Evolutionary conservation across 2,329 filamentous ascomycete genomes (phyloP).

Genomic region (Colletotrichum magnum): DNA sequence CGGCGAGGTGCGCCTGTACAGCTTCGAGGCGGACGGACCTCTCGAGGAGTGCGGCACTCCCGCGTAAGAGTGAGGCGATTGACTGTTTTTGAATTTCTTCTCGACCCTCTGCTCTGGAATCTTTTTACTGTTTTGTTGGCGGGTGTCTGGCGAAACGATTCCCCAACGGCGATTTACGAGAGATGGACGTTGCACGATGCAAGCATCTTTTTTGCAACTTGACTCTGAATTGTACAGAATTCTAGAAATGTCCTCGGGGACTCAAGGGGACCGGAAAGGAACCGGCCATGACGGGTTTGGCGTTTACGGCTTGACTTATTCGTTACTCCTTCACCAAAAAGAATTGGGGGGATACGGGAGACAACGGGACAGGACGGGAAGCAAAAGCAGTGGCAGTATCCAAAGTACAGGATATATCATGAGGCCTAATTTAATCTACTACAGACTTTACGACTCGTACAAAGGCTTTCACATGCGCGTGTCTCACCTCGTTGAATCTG

Average conservation of each 20-base stretch:
- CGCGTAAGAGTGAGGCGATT: conserved; percentile 50
- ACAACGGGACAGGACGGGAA: background rate
- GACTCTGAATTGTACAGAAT: conserved; percentile 25
- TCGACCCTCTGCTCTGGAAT: background rate
- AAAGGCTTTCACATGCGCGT: conserved; percentile 30
- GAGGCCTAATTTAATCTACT: conserved; percentile 29
- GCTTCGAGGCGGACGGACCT: conserved; percentile 71
- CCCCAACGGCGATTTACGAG: conserved; percentile 36
- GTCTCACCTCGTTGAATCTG: conserved; percentile 9
- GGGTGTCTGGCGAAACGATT: conserved; percentile 29
- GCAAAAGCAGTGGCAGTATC: conserved; percentile 6
- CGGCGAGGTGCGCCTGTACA: conserved; percentile 89
- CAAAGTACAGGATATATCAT: conserved; percentile 16
- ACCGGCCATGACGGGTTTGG: background rate
- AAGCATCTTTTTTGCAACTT: background rate
- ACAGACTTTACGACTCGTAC: conserved; percentile 24
- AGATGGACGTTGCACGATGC: conserved; percentile 14
- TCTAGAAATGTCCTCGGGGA: conserved; percentile 37
- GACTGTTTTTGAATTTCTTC: background rate
- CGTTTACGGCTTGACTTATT: conserved; percentile 12
- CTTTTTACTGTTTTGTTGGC: background rate
- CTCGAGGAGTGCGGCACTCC: conserved; percentile 67
- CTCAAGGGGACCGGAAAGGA: background rate
- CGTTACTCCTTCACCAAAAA: background rate
- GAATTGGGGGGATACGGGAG: background rate